These are phyloP conservation scores for Penicillium crystallinum DNA, from an alignment of 495 filamentous ascomycete genomes.

Conservation along the genomic window DNA sequence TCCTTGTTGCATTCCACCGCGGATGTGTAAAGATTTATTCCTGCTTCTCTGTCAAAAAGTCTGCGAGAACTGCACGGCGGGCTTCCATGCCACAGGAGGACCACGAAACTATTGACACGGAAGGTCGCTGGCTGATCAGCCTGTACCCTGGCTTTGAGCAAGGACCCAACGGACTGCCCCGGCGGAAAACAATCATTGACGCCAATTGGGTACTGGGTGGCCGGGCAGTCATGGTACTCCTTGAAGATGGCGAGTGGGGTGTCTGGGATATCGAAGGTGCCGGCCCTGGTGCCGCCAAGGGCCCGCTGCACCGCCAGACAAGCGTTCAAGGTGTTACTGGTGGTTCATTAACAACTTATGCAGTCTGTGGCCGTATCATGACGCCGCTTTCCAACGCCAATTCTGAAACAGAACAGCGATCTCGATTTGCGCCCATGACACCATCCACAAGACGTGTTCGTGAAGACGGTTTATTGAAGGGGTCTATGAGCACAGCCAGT, in stretches of 20 bases:
- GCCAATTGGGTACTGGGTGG: slow-evolving; percentile 81
- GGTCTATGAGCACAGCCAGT: slow-evolving; percentile 25
- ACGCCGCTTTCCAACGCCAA: slow-evolving; percentile 27
- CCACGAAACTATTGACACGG: slow-evolving; percentile 29
- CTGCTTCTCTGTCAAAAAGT: slow-evolving; percentile 33
- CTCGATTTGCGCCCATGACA: slow-evolving; percentile 76
- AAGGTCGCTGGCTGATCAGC: slow-evolving; percentile 60
- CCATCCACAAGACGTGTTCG: slow-evolving; percentile 66
- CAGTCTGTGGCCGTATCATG: slow-evolving; percentile 63
- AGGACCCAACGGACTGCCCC: slow-evolving; percentile 30
- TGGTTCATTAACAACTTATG: slow-evolving; percentile 61
- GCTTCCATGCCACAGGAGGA: slow-evolving; percentile 25
- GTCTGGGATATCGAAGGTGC: slow-evolving; percentile 82
- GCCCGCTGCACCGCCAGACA: slow-evolving; percentile 52
- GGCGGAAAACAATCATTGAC: slow-evolving; percentile 73
- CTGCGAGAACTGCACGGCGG: slow-evolving; percentile 22
- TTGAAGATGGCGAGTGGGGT: slow-evolving; percentile 87
- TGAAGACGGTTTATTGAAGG: slow-evolving; percentile 52
- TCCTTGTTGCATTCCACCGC: slow-evolving; percentile 62
- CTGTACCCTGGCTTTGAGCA: slow-evolving; percentile 62
- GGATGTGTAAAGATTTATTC: slow-evolving; percentile 67
- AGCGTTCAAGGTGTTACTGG: slow-evolving; percentile 56
- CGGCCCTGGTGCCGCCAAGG: slow-evolving; percentile 47
- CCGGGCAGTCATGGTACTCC: slow-evolving; percentile 66
- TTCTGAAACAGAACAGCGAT: slow-evolving; percentile 35